Evolutionary conservation across 1,139 yeast species (phyloP).

Genomic region (Candida glucosophila): DNA sequence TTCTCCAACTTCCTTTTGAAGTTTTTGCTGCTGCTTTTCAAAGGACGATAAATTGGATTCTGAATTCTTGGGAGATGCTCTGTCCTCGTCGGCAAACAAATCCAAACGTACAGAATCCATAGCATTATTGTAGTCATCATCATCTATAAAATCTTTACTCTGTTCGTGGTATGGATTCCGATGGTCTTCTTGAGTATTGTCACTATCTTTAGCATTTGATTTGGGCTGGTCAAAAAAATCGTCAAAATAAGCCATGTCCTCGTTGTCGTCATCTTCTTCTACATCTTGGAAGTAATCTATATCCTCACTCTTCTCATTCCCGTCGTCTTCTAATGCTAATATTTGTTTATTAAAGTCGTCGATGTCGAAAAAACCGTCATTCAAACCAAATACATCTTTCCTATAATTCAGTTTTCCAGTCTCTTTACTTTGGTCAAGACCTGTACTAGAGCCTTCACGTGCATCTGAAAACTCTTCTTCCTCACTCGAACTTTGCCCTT

Average conservation of each 20-base stretch:
- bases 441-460: too few relatives aligned
- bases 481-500: too few relatives aligned
- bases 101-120: conserved; percentile 51
- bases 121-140: conserved; percentile 46
- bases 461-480: too few relatives aligned
- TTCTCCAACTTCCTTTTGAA: conserved; percentile 68
- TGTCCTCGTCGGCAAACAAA: conserved; percentile 47
- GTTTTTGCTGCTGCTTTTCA: conserved; percentile 73
- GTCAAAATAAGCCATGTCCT: conserved; percentile 40
- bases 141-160: conserved; percentile 27
- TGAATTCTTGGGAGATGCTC: conserved; percentile 10
- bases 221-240: conserved; percentile 63
- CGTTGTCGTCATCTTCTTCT: conserved; percentile 49
- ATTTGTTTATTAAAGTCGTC: conserved; percentile 82
- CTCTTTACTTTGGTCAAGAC: conserved; percentile 7
- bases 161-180: conserved; percentile 23
- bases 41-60: conserved; percentile 53
- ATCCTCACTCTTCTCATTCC: conserved; percentile 35
- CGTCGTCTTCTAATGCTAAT: conserved; percentile 56
- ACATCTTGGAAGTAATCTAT: conserved; percentile 55
- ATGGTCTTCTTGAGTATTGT: conserved; percentile 19
- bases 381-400: conserved; percentile 60
- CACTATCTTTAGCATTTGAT: conserved; percentile 11
- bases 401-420: too few relatives aligned
- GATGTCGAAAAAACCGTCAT: conserved; percentile 79